phyloP scores from a whole-genome alignment of 2,329 filamentous ascomycete species.

The Clonostachys rosea region DNA sequence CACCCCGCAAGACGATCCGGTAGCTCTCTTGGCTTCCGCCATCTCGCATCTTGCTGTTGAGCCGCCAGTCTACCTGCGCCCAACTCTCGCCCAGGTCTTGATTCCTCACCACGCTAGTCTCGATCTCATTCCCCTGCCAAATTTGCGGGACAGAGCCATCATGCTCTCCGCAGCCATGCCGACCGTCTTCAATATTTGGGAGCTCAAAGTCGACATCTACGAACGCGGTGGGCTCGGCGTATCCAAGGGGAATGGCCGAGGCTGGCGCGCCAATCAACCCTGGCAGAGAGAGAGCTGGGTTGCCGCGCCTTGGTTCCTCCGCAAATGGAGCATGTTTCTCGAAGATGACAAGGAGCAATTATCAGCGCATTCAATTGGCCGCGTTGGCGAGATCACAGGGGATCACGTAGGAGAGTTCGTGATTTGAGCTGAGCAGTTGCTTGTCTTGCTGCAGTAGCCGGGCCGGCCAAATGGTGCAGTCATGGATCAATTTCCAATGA shows the following conservation, averaged over 20 bases:
- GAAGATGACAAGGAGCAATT: constrained; percentile 10
- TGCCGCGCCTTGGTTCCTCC: constrained; percentile 17
- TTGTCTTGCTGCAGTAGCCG: too few relatives aligned
- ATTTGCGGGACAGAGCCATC: constrained; percentile 15
- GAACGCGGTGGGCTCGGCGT: constrained; percentile 9
- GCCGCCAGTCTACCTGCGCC: constrained; percentile 9
- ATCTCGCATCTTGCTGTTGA: rapidly evolving
- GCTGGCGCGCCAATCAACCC: constrained; percentile 5
- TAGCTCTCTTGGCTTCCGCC: constrained; percentile 2
- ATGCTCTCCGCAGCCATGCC: constrained; percentile 14
- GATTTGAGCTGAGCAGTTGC: too few relatives aligned
- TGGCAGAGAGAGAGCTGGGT: constrained; percentile 20
- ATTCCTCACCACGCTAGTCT: constrained; percentile 15
- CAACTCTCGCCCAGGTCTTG: constrained; percentile 15
- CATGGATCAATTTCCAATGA: too few relatives aligned
- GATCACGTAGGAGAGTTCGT: too few relatives aligned
- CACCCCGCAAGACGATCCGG: constrained; percentile 1
- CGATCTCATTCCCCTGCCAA: constrained; percentile 15
- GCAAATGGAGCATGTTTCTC: constrained; percentile 14
- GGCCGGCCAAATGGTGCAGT: too few relatives aligned
- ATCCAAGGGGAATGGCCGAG: background rate
- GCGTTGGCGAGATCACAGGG: too few relatives aligned
- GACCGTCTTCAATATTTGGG: constrained; percentile 9
- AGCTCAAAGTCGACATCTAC: constrained; percentile 17
- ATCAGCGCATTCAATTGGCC: too few relatives aligned